Percentiles rank a stretch among this genome's conserved stretches.
These are phyloP conservation scores for Arabidopsis arenosa DNA, from an alignment of 345 rosid genomes.

Conservation along the genomic window DNA sequence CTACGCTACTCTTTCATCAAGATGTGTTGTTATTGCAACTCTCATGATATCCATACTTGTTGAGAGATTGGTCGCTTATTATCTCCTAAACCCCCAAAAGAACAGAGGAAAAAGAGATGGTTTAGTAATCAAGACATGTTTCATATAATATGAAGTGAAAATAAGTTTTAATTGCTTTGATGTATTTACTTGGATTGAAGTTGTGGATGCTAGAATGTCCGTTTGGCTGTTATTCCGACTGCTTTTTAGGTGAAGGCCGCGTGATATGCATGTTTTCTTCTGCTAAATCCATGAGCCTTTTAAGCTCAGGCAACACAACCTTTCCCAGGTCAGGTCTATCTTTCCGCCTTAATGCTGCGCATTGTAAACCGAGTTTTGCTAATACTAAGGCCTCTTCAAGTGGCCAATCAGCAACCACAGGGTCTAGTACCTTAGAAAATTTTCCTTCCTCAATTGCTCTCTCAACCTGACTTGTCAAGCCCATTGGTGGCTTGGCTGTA, in stretches of 20 bases:
- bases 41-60: neutral
- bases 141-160: neutral
- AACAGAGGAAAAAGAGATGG: neutral
- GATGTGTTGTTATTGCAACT: slow-evolving; percentile 12
- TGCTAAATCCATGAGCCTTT: slow-evolving; percentile 32
- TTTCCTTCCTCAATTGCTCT: slow-evolving; percentile 25
- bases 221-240: neutral
- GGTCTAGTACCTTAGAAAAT: slow-evolving; percentile 38
- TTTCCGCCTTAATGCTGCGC: slow-evolving; percentile 35
- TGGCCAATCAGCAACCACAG: slow-evolving; percentile 42
- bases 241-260: neutral
- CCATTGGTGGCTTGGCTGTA: slow-evolving; percentile 43
- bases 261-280: slow-evolving; percentile 29
- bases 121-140: slow-evolving; percentile 24
- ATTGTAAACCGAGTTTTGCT: slow-evolving; percentile 36
- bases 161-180: neutral
- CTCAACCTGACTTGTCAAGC: slow-evolving; percentile 34
- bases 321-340: slow-evolving; percentile 38
- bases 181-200: slow-evolving; percentile 16
- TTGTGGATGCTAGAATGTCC: neutral
- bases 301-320: slow-evolving; percentile 39
- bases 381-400: slow-evolving; percentile 37
- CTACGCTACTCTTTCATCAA: neutral
- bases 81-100: slow-evolving; percentile 15
- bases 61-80: slow-evolving; percentile 28